Conservation (phyloP, 768 basidiomycete genomes). For the Boletus reticuloceps region DNA sequence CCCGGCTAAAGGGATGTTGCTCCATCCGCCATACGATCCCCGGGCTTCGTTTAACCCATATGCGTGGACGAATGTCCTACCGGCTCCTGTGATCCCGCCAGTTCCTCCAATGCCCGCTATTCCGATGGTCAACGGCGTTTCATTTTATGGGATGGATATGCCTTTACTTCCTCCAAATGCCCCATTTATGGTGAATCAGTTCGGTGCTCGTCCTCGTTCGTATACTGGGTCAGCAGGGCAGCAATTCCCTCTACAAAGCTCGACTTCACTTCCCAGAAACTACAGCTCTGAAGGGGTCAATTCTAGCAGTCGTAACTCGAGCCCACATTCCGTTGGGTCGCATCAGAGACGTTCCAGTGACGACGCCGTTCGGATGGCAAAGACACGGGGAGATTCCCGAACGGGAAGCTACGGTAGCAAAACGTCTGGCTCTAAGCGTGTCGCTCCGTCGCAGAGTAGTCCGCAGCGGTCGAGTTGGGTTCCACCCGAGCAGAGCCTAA, state of each 20-base stretch:
- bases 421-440: conserved; percentile 7
- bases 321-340: conserved; percentile 16
- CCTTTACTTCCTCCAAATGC: conserved; percentile 71
- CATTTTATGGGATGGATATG: conserved; percentile 55
- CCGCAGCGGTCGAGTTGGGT: conserved; percentile 25
- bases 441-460: conserved; percentile 5
- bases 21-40: conserved; percentile 27
- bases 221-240: conserved; percentile 31
- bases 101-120: conserved; percentile 37
- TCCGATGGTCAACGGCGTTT: conserved; percentile 35
- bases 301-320: conserved; percentile 17
- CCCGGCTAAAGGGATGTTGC: conserved; percentile 28
- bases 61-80: conserved; percentile 19
- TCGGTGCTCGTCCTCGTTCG: conserved; percentile 39
- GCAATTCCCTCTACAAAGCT: conserved; percentile 24
- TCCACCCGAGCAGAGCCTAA: conserved; percentile 15
- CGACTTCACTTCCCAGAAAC: conserved; percentile 19
- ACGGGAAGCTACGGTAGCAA: conserved; percentile 15
- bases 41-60: conserved; percentile 28
- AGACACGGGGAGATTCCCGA: conserved; percentile 6
- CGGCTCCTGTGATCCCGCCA: conserved; percentile 31
- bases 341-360: conserved; percentile 33
- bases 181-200: conserved; percentile 72
- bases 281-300: conserved; percentile 25
- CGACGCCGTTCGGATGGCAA: conserved; percentile 22